Conservation (phyloP, 805 yeast species). For the Cyberlindnera bimundalis region DNA sequence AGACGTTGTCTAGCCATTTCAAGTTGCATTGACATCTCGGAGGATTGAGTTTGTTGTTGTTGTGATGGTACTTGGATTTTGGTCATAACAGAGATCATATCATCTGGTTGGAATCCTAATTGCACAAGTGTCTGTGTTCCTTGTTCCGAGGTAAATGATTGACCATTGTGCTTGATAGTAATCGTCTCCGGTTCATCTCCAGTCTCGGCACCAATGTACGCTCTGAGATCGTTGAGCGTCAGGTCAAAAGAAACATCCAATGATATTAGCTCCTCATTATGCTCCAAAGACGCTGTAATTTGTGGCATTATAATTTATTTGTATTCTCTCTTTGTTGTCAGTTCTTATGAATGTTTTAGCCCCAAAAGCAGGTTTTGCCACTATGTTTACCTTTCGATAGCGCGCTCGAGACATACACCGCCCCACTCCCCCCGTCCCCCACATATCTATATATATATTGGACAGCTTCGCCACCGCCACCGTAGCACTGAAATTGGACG, state of each 20-base stretch:
- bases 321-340: no score
- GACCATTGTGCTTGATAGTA: constrained; percentile 46
- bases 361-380: not conserved
- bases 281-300: constrained; percentile 20
- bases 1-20: constrained; percentile 50
- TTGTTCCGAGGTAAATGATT: constrained; percentile 32
- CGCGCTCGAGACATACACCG: not conserved
- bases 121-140: constrained; percentile 38
- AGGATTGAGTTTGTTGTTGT: not conserved
- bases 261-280: constrained; percentile 22
- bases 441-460: no score
- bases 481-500: no score
- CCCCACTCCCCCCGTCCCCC: not conserved
- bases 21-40: constrained; percentile 23
- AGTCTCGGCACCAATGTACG: constrained; percentile 50
- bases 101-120: constrained; percentile 53
- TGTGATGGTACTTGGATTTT: constrained; percentile 1
- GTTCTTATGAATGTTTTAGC: no score
- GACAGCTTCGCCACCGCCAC: constrained; percentile 10
- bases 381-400: constrained; percentile 7
- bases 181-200: constrained; percentile 36
- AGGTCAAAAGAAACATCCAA: constrained; percentile 67
- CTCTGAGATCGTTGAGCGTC: constrained; percentile 63
- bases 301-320: constrained; percentile 14
- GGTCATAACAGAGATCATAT: constrained; percentile 36